These are phyloP conservation scores for Wickerhamomyces mucosus DNA, from an alignment of 805 yeast genomes.

Conservation along the genomic window DNA sequence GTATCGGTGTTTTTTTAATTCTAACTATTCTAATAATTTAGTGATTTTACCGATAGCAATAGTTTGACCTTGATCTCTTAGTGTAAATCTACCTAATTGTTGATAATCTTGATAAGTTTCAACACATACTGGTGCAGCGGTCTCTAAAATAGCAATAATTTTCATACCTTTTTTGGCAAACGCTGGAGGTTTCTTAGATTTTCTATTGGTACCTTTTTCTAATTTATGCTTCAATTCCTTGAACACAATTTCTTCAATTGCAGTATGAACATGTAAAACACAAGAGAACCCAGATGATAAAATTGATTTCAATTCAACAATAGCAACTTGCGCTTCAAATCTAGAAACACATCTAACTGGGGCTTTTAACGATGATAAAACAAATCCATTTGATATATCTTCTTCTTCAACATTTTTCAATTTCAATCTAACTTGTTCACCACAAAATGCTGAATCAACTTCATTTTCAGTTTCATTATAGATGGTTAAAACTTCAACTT, in stretches of 20 bases:
- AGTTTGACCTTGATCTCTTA: slow-evolving; percentile 97
- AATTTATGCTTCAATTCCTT: slow-evolving; percentile 80
- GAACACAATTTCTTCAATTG: slow-evolving; percentile 89
- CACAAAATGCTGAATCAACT: slow-evolving; percentile 81
- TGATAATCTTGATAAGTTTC: slow-evolving; percentile 90
- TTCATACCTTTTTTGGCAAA: slow-evolving; percentile 99
- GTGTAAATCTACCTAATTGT: slow-evolving; percentile 94
- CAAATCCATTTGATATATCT: slow-evolving; percentile 87
- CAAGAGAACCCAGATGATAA: slow-evolving; percentile 93
- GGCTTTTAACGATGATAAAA: slow-evolving; percentile 71
- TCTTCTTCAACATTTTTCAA: slow-evolving; percentile 96
- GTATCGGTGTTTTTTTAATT: no score
- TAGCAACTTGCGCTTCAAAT: slow-evolving; percentile 94
- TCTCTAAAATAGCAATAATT: slow-evolving; percentile 85
- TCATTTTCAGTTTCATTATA: slow-evolving; percentile 95
- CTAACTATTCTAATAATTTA: slow-evolving; percentile 51
- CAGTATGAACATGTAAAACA: slow-evolving; percentile 98
- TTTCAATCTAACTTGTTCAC: slow-evolving; percentile 94
- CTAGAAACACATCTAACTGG: slow-evolving; percentile 88
- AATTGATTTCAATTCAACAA: slow-evolving; percentile 92
- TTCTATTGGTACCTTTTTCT: slow-evolving; percentile 95
- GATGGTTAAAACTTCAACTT: slow-evolving; percentile 78
- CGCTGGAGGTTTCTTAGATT: slow-evolving; percentile 94
- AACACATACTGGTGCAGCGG: slow-evolving; percentile 81
- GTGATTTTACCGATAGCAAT: slow-evolving; percentile 98